Evolutionary conservation across 116 monocot genomes (phyloP), one percentile per base, ranked within the genome.

Genomic region (Phalaenopsis hybrid): DNA sequence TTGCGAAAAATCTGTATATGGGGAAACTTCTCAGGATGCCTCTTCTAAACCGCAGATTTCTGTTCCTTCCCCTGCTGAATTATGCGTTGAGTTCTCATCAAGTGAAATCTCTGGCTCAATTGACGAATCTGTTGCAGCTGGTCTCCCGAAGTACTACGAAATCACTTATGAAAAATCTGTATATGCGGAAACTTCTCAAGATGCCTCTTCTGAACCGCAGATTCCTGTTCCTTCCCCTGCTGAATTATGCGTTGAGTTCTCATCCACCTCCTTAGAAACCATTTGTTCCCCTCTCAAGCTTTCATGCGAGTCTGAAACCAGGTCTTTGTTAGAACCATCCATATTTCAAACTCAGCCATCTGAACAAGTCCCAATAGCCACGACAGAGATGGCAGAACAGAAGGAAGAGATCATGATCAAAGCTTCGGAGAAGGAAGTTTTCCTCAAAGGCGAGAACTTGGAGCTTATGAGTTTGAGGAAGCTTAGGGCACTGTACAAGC

Each of bases 401-500:
- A 76, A 37, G 3, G 25, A 49, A 20, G 23, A 50, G 68, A 49
- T 8, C 11, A 41, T 1, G 37, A 50, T 28, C 41, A 23, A 31
- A 25, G 55, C 28, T 4, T 33, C 2, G 20, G 75, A 44, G 77
- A 28, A 77, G 77, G 77, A 48, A 41, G n/a, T 12, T 11, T 37
- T 9, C 13, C n/a, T 34, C 61, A 16, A 67, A 77, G 46, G 31
- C 10, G 45, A 10, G 18, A 74, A 81, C 48, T 57, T 61, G 21
- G 18, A 61, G 11, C 31, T 15, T 21, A 1, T 76, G 59, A 87
- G 87, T 63, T 17, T 87, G 87, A 72, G 78, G 28, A 87, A 83
- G 80, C 78, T 87, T 18, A 81, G 73, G 63, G 57, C 87, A 16
- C 46, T 75, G 13, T 80, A 77, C 73, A 87, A 81, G 78, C 77